Base-by-base conservation (phyloP, 164 flowering plant genomes). In the Protea cynaroides region DNA sequence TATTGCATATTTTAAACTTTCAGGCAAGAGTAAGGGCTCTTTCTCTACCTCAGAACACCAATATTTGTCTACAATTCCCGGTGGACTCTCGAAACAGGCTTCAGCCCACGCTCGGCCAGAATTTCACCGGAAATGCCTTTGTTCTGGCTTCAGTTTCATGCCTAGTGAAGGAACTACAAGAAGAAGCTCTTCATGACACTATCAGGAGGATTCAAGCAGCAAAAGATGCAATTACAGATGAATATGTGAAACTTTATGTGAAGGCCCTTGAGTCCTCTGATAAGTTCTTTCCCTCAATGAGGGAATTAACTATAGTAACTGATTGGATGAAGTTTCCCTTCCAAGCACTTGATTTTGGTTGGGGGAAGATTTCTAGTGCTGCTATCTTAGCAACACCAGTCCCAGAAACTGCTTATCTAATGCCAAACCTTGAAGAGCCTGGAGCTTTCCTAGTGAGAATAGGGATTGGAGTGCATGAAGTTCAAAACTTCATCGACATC, bases 241-340 rank as follows among this genome's bases (percentile, higher is more conserved):
- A 69, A 34, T 73, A 73, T 14, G 65, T 62, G 50, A 73, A 51
- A 34, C 49, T 53, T 1, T 73, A 61, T 40, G 64, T 44, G 6
- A 65, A 25, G 29, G 76, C 70, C 21, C 73, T 73, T 23, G 76
- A 73, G 21, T 69, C 67, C 1, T 21, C 72, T 2, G 70, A 73
- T 25, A 73, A 73, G 61, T 69, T 73, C 47, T 69, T 73, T 64
- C 76, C 76, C 11, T 73, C 76, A 4, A 68, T 73, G 76, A 46
- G 70, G 21, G 72, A 73, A 36, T 29, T 73, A 40, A 73, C 76
- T 5, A 61, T 73, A 24, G 63, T 73, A 4, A 46, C 69, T 7
- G 76, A 73, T 40, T 69, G 76, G 76, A 34, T 51, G 56, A 73
- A 65, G 50, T 73, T 73, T 59, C 66, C 69, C 46, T 64, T 64